Evolutionary conservation across 2,329 filamentous ascomycete species (phyloP).

Genomic region (Fusarium subglutinans): DNA sequence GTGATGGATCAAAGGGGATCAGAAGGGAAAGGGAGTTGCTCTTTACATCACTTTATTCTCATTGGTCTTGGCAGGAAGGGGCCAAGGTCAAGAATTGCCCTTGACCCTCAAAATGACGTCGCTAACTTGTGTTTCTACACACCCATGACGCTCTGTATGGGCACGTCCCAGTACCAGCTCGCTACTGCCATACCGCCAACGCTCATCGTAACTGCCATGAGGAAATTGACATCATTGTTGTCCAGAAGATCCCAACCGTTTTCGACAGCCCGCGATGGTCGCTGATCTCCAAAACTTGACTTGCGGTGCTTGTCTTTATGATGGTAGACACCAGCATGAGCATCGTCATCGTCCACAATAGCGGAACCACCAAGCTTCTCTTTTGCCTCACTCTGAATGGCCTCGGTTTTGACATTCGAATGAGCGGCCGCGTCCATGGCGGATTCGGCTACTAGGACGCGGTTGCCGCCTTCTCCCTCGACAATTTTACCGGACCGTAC

Average conservation of each 20-base stretch:
- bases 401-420: slow-evolving; percentile 52
- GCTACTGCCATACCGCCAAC: slow-evolving; percentile 76
- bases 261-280: slow-evolving; percentile 71
- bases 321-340: slow-evolving; percentile 58
- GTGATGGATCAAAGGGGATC: slow-evolving; percentile 17
- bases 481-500: slow-evolving; percentile 85
- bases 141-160: slow-evolving; percentile 56
- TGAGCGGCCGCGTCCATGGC: slow-evolving; percentile 38
- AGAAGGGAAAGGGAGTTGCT: slow-evolving; percentile 2
- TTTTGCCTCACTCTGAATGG: slow-evolving; percentile 56
- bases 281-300: slow-evolving; percentile 63
- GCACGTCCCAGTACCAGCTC: slow-evolving; percentile 68
- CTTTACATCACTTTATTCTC: slow-evolving; percentile 26
- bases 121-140: slow-evolving; percentile 35
- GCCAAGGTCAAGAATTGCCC: slow-evolving; percentile 17
- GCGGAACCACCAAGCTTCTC: slow-evolving; percentile 48
- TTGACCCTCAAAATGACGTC: slow-evolving; percentile 39
- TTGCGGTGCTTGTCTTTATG: slow-evolving; percentile 59
- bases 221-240: slow-evolving; percentile 94
- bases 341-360: slow-evolving; percentile 49
- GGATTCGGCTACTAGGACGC: slow-evolving; percentile 59
- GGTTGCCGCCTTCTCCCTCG: slow-evolving; percentile 80
- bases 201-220: slow-evolving; percentile 89
- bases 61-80: slow-evolving; percentile 30
- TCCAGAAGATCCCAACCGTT: slow-evolving; percentile 80